A percentile compares a stretch with the other conserved stretches of the same genome.
phyloP scores from a whole-genome alignment of 148 eudicot genomes.

The Limonium bicolor region DNA sequence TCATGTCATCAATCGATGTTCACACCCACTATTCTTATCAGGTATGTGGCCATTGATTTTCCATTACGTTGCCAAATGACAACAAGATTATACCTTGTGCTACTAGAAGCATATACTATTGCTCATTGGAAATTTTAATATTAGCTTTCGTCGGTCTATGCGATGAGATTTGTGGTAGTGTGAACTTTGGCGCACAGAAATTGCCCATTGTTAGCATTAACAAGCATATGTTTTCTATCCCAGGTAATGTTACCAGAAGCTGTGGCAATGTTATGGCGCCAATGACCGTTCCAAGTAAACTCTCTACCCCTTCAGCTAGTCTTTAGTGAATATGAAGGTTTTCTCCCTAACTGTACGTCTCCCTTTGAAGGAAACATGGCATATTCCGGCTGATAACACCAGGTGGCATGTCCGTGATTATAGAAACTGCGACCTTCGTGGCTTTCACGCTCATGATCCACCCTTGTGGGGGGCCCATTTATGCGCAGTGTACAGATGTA shows the following conservation, averaged over 20 bases:
- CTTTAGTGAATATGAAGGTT: neutral
- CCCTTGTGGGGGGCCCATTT: conserved; percentile 90
- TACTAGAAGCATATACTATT: too few relatives aligned
- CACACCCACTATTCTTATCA: conserved; percentile 97
- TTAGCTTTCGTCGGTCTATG: too few relatives aligned
- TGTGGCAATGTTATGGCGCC: conserved; percentile 99
- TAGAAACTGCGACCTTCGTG: conserved; percentile 84
- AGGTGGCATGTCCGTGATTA: conserved; percentile 88
- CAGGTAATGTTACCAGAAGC: conserved; percentile 98
- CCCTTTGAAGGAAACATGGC: conserved; percentile 62
- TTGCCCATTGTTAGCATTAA: too few relatives aligned
- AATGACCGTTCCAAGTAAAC: conserved; percentile 53
- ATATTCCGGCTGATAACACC: conserved; percentile 86
- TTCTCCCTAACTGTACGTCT: neutral
- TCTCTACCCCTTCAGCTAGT: neutral
- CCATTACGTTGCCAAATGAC: neutral
- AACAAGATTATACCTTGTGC: too few relatives aligned
- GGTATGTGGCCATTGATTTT: conserved; percentile 20
- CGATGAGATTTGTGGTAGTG: too few relatives aligned
- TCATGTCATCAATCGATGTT: conserved; percentile 98
- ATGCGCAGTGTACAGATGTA: conserved; percentile 92
- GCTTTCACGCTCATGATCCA: conserved; percentile 88
- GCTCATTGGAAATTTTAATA: too few relatives aligned
- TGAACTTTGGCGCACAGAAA: too few relatives aligned
- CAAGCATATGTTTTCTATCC: too few relatives aligned